Evolutionary conservation across 2,329 filamentous ascomycete genomes (phyloP).

Genomic region (Pseudogymnoascus sp.): DNA sequence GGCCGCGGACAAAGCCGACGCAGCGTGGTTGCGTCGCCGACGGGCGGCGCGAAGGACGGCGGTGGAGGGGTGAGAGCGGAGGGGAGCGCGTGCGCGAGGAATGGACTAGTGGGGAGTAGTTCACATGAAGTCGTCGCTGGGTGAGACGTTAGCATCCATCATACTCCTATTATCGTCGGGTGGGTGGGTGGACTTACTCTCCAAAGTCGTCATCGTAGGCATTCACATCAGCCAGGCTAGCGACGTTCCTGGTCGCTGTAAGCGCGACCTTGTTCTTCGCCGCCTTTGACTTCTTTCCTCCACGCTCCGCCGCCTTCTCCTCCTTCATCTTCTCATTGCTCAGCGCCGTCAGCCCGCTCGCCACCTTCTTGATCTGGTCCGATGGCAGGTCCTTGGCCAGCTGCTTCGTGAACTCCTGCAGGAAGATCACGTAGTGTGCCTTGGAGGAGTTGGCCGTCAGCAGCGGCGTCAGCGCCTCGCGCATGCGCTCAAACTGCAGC

Average conservation of each 20-base stretch:
- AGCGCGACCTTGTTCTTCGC: slow-evolving; percentile 89
- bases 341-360: slow-evolving; percentile 76
- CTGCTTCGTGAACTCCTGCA: slow-evolving; percentile 84
- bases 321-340: slow-evolving; percentile 98
- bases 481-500: slow-evolving; percentile 72
- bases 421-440: slow-evolving; percentile 80
- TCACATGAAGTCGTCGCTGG: slow-evolving; percentile 68
- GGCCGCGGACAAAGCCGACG: background rate
- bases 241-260: slow-evolving; percentile 50
- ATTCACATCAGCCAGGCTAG: slow-evolving; percentile 58
- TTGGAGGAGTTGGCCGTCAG: slow-evolving; percentile 71
- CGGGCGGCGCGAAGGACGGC: slow-evolving; percentile 2
- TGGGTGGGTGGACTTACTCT: slow-evolving; percentile 53
- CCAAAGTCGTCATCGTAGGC: slow-evolving; percentile 79
- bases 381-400: slow-evolving; percentile 80
- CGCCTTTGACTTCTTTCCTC: slow-evolving; percentile 93
- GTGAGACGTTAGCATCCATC: slow-evolving; percentile 17
- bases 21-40: background rate
- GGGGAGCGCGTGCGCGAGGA: slow-evolving; percentile 3
- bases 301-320: slow-evolving; percentile 90
- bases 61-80: background rate
- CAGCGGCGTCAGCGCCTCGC: slow-evolving; percentile 70
- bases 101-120: slow-evolving; percentile 16
- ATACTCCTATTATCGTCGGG: no score
- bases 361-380: slow-evolving; percentile 94